These are phyloP conservation scores for Achlya hypogyna DNA, from an alignment of 352 stramenopile genomes.

Conservation along the genomic window DNA sequence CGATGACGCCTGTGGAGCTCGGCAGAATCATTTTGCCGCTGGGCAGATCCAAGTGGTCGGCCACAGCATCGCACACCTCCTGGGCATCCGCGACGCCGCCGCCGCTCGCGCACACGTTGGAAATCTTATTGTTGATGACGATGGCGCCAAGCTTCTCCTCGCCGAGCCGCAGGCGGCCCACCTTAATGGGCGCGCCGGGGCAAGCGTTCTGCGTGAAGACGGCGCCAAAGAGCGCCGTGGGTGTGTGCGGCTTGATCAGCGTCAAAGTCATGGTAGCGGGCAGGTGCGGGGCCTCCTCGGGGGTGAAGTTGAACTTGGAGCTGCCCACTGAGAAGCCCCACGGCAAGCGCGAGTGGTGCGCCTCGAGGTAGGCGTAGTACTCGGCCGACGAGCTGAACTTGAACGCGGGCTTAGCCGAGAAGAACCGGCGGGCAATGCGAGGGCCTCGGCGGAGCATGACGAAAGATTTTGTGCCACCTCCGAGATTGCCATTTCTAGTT, in stretches of 20 bases:
- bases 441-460: neutral
- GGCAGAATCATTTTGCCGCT: slow-evolving; percentile 85
- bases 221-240: slow-evolving; percentile 78
- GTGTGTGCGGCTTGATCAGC: slow-evolving; percentile 77
- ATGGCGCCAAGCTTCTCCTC: slow-evolving; percentile 89
- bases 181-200: slow-evolving; percentile 78
- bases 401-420: slow-evolving; percentile 28
- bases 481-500: neutral
- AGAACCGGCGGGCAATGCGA: neutral
- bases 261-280: slow-evolving; percentile 82
- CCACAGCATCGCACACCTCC: slow-evolving; percentile 88
- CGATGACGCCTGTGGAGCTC: slow-evolving; percentile 96
- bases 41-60: slow-evolving; percentile 80
- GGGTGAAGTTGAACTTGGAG: slow-evolving; percentile 77
- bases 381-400: slow-evolving; percentile 74
- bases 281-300: slow-evolving; percentile 66
- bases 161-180: slow-evolving; percentile 87
- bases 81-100: slow-evolving; percentile 89
- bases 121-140: slow-evolving; percentile 99
- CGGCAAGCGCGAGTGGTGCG: slow-evolving; percentile 71
- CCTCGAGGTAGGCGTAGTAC: slow-evolving; percentile 67
- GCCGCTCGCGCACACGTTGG: slow-evolving; percentile 94
- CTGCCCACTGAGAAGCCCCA: slow-evolving; percentile 79
- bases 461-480: neutral
- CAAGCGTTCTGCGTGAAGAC: slow-evolving; percentile 90